Base-by-base conservation (phyloP, 192 early-diverging fungal species). In the Coemansia sp. region DNA sequence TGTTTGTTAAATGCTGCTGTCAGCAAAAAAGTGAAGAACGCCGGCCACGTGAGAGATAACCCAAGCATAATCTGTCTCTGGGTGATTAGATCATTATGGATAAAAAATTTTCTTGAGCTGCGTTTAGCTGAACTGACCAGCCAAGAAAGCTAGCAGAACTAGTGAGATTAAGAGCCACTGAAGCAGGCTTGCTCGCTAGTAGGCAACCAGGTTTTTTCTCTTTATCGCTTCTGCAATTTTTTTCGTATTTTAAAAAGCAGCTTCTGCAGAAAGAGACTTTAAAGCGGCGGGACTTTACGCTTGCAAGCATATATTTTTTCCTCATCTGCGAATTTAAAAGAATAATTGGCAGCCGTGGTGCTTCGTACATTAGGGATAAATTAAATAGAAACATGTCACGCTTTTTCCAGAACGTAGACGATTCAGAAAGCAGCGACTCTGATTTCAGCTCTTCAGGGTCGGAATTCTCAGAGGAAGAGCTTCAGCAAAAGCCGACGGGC, bases 391-490 rank as follows among this genome's bases (percentile, higher is more conserved):
- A 26, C 57, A 90, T 91, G 91, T 91, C 91, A 53, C 90, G 92
- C 66, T 94, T 94, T 66, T 94, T 94, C 83, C 85, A 85, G 47
- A 84, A 83, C 72, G 87, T 83, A 28, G 68, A 70, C 26, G 59
- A 60, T 31, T 76, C 78, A 26, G 72, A 68, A 16, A 83, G 81
- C 50, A 83, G 81, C 50, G 85, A 87, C 39, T 84, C 85, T 31
- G 86, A 84, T 59, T 85, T 83, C 60, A 87, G 82, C 54, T 70
- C 70, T 36, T 76, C 72, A 45, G 84, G 81, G 44, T 83, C 84
- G 40, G 85, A 82, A 26, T 77, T 77, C 49, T 85, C 83, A 41
- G 79, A 84, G 51, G 31, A 28, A 9, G 73, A 73, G 57, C 70
- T 69, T 48, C 76, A 78, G 58, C 69, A 63, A 35, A 55, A 57